Base-by-base conservation (phyloP, 106 monocot genomes). In the Amphibolis antarctica region DNA sequence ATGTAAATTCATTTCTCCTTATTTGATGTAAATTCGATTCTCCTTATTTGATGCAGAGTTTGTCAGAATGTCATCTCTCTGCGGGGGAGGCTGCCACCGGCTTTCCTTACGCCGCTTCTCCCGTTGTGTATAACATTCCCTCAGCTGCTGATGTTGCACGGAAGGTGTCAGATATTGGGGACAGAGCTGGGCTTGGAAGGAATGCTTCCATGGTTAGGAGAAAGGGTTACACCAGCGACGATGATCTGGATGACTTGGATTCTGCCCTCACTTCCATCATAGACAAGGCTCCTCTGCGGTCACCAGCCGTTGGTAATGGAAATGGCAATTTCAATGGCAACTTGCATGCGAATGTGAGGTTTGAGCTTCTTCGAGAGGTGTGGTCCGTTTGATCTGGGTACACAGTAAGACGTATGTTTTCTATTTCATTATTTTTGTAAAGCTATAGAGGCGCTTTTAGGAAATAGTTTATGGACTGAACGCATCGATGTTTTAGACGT, bases 191-290 rank as follows among this genome's bases (percentile, higher is more conserved):
- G 60, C 71, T 86, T 22, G 79, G 66, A 19, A 74, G 84, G 55
- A 86, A 55, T 31, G 72, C 74, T 2, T 96, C 89, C 1, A 72
- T 82, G 43, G 61, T 87, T 9, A 83, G 79, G 63, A 77, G 78
- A 36, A 86, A 76, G 69, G 89, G 89, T 1, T 82, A 98, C 58
- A 90, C 90, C 28, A 98, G 96, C 28, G 96, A 98, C 17, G 90
- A 98, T 1, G 96, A 98, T 46, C 70, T 98, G 57, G 78, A 90
- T 19, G 84, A 82, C 50, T 57, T 98, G 21, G 90, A 83, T 64
- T 80, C 76, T 20, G 90, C 94, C 21, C 71, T 82, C 20, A 42
- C 73, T 2, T 85, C 80, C 63, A 66, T 92, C 27, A 72, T 81
- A 10, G 79, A 84, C 57, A 78, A 50, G 29, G 74, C 13, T 55